A percentile compares a stretch with the other conserved stretches of the same genome.
These are phyloP conservation scores for Tilletia caries DNA, from an alignment of 1,284 basidiomycete genomes.

Conservation along the genomic window DNA sequence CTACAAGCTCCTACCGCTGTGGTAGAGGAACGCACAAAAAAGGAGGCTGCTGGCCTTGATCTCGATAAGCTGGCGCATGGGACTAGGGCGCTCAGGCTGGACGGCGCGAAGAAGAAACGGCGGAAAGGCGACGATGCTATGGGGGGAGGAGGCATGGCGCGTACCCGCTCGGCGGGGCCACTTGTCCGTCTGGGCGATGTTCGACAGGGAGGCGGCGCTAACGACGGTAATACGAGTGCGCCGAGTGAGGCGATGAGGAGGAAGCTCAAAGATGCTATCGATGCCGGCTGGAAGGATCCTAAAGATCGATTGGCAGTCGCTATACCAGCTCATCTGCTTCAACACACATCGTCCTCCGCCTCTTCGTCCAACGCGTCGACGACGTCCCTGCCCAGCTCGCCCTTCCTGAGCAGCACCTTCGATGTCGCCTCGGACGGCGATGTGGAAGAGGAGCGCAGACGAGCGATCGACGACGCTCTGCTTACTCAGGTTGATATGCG, in stretches of 20 bases:
- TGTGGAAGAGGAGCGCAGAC: background rate
- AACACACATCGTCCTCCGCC: background rate
- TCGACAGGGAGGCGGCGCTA: background rate
- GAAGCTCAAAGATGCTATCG: background rate
- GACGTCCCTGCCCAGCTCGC: background rate
- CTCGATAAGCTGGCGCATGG: slow-evolving; percentile 3
- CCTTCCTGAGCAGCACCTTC: background rate
- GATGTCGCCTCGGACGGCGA: background rate
- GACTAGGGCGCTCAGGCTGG: background rate
- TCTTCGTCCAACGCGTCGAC: background rate
- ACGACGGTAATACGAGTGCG: too few species aligned
- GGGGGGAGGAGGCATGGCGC: background rate
- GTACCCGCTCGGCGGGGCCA: background rate
- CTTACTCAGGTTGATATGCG: background rate
- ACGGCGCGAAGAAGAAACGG: too few species aligned
- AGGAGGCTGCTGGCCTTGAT: background rate
- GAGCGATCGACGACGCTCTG: background rate
- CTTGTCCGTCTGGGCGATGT: background rate
- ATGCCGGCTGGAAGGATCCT: background rate
- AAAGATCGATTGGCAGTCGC: background rate
- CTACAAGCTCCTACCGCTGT: too few species aligned
- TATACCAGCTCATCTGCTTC: background rate
- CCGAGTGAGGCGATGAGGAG: background rate
- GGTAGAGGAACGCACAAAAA: too few species aligned
- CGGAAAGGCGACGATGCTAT: too few species aligned